Conservation (phyloP, 73 alveolate genomes). For the Breviolum minutum region DNA sequence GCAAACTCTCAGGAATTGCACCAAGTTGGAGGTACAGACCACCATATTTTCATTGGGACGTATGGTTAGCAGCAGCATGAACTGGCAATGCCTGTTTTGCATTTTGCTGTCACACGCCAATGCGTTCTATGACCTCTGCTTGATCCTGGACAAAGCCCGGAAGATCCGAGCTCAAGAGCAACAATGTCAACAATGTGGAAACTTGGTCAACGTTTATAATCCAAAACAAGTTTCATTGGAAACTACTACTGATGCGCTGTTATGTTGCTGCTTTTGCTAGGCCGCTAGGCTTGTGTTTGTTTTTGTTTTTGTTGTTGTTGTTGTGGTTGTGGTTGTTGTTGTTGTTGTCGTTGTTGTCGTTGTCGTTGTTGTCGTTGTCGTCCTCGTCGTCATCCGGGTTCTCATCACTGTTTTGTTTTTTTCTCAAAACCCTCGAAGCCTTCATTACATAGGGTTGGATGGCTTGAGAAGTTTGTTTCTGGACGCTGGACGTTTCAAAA, state of each 20-base stretch:
- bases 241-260: too few relatives aligned
- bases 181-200: too few relatives aligned
- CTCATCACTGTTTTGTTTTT: too few relatives aligned
- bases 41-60: slow-evolving; percentile 47
- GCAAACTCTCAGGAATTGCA: background rate
- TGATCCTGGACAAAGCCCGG: background rate
- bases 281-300: background rate
- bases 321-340: background rate
- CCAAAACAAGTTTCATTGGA: too few relatives aligned
- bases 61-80: background rate
- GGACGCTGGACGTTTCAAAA: too few relatives aligned
- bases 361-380: background rate
- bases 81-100: slow-evolving; percentile 47
- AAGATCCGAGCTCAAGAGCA: background rate
- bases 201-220: too few relatives aligned
- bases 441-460: too few relatives aligned
- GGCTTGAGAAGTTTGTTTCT: too few relatives aligned
- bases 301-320: background rate
- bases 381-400: background rate
- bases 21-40: slow-evolving; percentile 33
- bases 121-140: background rate
- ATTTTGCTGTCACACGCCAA: background rate
- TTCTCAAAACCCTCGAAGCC: background rate
- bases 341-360: background rate
- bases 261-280: background rate